Conservation (phyloP, 2,329 filamentous ascomycete genomes). For the Aureobasidium lini region DNA sequence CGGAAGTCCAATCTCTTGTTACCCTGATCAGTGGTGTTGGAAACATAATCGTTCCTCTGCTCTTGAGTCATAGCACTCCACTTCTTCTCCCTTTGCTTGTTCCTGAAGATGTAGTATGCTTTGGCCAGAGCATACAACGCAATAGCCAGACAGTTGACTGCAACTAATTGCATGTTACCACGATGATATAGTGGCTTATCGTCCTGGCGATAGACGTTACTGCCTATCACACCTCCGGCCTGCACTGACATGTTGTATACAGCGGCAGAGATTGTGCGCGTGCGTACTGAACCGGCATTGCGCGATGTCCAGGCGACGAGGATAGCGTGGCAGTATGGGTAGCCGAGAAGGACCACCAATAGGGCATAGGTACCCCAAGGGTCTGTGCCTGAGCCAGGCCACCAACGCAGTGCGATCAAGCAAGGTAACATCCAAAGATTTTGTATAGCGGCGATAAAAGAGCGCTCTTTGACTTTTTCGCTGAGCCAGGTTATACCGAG, state of each 20-base stretch:
- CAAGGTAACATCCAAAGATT: constrained; percentile 45
- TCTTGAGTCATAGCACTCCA: constrained; percentile 33
- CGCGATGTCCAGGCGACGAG: constrained; percentile 33
- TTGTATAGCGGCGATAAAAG: constrained; percentile 41
- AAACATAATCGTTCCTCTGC: constrained; percentile 28
- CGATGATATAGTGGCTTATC: constrained; percentile 39
- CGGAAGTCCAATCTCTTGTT: constrained; percentile 19
- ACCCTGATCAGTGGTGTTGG: constrained; percentile 29
- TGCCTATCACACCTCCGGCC: constrained; percentile 38
- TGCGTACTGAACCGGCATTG: constrained; percentile 33
- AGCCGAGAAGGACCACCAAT: constrained; percentile 31
- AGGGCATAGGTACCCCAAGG: constrained; percentile 33
- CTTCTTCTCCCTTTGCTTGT: constrained; percentile 23
- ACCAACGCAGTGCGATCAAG: constrained; percentile 11
- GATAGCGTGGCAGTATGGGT: constrained; percentile 37
- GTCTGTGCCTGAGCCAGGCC: constrained; percentile 24
- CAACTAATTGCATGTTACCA: constrained; percentile 31
- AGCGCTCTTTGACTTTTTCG: constrained; percentile 39
- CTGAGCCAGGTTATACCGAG: constrained; percentile 39
- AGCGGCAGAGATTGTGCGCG: constrained; percentile 33
- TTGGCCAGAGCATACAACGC: constrained; percentile 26
- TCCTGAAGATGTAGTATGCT: constrained; percentile 27
- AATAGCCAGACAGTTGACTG: constrained; percentile 23
- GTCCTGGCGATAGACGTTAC: constrained; percentile 43
- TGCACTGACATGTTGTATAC: constrained; percentile 40